Conservation (phyloP, 345 rosid genomes). For the Angophora floribunda region DNA sequence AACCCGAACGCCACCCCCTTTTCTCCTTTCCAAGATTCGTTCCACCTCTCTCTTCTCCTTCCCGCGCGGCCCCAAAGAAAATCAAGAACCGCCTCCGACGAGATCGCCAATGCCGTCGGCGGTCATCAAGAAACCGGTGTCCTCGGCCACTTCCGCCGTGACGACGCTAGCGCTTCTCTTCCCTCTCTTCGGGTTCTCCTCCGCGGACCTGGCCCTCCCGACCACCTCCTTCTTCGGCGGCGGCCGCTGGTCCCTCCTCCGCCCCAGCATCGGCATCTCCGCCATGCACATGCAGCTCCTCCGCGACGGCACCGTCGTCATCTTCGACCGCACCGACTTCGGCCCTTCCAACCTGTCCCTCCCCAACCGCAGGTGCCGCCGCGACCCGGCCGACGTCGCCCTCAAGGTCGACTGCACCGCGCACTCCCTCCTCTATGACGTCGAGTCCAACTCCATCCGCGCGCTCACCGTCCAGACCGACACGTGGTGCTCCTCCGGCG, state of each 20-base stretch:
- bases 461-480: slow-evolving; percentile 55
- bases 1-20: neutral
- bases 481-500: slow-evolving; percentile 89
- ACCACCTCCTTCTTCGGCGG: slow-evolving; percentile 8
- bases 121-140: neutral
- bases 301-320: slow-evolving; percentile 45
- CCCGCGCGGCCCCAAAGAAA: neutral
- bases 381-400: slow-evolving; percentile 11
- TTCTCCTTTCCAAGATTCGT: neutral
- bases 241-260: slow-evolving; percentile 36
- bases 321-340: slow-evolving; percentile 77
- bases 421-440: slow-evolving; percentile 62
- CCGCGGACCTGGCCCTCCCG: neutral
- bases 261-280: slow-evolving; percentile 62
- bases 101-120: neutral
- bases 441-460: slow-evolving; percentile 43
- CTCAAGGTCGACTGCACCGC: slow-evolving; percentile 56
- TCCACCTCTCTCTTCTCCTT: neutral
- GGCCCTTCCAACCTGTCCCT: slow-evolving; percentile 67
- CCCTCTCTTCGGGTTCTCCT: neutral
- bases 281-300: slow-evolving; percentile 92
- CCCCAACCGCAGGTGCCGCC: slow-evolving; percentile 40
- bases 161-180: neutral
- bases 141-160: neutral
- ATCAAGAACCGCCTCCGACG: neutral